These are phyloP conservation scores for Aspergillus tubingensis DNA, from an alignment of 2,329 filamentous ascomycete species.

Conservation along the genomic window DNA sequence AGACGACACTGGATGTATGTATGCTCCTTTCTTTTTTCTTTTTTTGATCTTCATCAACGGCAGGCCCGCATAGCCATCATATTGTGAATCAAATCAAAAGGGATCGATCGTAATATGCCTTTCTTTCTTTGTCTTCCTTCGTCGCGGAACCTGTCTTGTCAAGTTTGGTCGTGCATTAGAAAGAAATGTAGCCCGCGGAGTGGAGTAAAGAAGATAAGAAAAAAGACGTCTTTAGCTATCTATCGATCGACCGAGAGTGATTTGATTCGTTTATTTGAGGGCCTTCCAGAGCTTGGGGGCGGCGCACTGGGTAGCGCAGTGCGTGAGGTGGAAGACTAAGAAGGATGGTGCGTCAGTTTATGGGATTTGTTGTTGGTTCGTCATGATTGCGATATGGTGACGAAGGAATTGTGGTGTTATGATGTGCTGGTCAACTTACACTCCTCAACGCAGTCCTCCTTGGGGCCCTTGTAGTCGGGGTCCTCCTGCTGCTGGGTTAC, in stretches of 20 bases:
- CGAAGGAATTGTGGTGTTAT: background rate
- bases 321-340: constrained; percentile 97
- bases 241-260: background rate
- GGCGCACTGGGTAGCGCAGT: constrained; percentile 90
- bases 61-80: too few species aligned
- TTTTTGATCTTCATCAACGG: too few species aligned
- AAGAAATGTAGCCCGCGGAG: too few species aligned
- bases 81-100: too few species aligned
- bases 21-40: too few species aligned
- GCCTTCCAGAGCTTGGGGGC: constrained; percentile 92
- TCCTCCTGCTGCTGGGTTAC: constrained; percentile 71
- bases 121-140: too few species aligned
- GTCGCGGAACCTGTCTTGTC: too few species aligned
- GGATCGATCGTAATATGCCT: too few species aligned
- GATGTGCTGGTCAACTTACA: constrained; percentile 65
- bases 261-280: constrained; percentile 73
- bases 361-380: background rate
- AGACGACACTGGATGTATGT: too few species aligned
- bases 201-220: constrained; percentile 11
- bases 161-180: too few species aligned
- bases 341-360: constrained; percentile 18
- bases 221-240: constrained; percentile 1
- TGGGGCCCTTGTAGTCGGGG: constrained; percentile 68
- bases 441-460: constrained; percentile 98
- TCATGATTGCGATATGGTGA: background rate